A percentile compares a stretch with the other conserved stretches of the same genome.
Conservation (phyloP, 768 basidiomycete genomes). For the Dentipellis sp. region DNA sequence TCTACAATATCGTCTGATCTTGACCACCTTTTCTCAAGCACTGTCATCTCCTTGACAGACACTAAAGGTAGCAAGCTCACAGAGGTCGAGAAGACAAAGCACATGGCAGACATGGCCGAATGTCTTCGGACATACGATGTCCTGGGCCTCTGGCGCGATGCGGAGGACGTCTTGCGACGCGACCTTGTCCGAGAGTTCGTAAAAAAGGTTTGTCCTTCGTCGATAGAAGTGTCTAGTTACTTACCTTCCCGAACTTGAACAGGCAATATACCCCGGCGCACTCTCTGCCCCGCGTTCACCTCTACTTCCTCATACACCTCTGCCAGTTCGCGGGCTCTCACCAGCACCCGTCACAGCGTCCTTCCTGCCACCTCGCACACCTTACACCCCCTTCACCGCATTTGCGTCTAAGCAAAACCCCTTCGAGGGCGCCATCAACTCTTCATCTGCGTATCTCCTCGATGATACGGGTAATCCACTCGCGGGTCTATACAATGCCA, state of each 20-base stretch:
- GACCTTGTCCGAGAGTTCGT: slow-evolving; percentile 71
- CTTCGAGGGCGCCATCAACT: slow-evolving; percentile 22
- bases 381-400: slow-evolving; percentile 44
- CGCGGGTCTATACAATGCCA: slow-evolving; percentile 68
- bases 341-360: slow-evolving; percentile 33
- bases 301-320: slow-evolving; percentile 68
- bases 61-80: slow-evolving; percentile 33
- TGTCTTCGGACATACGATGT: slow-evolving; percentile 74
- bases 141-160: slow-evolving; percentile 76
- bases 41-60: slow-evolving; percentile 42
- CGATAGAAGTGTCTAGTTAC: background rate
- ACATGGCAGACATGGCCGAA: slow-evolving; percentile 60
- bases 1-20: slow-evolving; percentile 81
- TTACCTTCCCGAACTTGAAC: background rate
- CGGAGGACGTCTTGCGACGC: slow-evolving; percentile 75
- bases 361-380: slow-evolving; percentile 40
- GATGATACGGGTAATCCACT: slow-evolving; percentile 63
- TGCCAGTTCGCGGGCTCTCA: slow-evolving; percentile 24
- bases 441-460: slow-evolving; percentile 38
- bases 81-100: slow-evolving; percentile 58
- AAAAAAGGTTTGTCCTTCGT: slow-evolving; percentile 43
- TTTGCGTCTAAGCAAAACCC: slow-evolving; percentile 33
- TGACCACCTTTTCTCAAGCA: slow-evolving; percentile 67
- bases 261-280: slow-evolving; percentile 73
- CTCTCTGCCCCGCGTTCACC: slow-evolving; percentile 65